Conservation (phyloP, 2,329 filamentous ascomycete species). For the Exophiala bonariae region DNA sequence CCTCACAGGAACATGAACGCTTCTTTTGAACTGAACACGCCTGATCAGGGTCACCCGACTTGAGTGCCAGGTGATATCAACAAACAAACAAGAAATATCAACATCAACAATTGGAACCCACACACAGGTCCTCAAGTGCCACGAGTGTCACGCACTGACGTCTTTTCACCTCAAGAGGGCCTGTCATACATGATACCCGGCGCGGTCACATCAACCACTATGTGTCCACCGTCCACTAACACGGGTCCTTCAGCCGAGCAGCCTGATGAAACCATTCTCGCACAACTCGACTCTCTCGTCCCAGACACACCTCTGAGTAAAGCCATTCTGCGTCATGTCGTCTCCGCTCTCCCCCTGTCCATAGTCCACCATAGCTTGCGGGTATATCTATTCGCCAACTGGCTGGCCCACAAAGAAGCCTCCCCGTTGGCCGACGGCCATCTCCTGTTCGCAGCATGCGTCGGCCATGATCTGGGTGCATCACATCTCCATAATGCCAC, state of each 20-base stretch:
- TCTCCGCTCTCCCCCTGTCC: conserved; percentile 22
- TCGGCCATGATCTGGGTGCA: conserved; percentile 39
- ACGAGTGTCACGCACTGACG: too few relatives aligned
- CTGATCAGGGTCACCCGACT: too few relatives aligned
- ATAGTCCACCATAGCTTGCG: conserved; percentile 32
- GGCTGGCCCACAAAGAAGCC: conserved; percentile 22
- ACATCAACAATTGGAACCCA: too few relatives aligned
- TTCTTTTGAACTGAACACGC: too few relatives aligned
- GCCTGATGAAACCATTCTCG: conserved; percentile 19
- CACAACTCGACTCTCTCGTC: conserved; percentile 6
- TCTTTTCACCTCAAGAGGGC: too few relatives aligned
- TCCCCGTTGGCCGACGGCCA: conserved; percentile 20
- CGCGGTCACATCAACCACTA: too few relatives aligned
- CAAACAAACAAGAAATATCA: too few relatives aligned
- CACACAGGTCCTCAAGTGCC: too few relatives aligned
- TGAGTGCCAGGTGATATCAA: too few relatives aligned
- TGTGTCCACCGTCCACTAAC: too few relatives aligned
- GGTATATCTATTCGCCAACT: conserved; percentile 28
- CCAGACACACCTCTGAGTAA: conserved; percentile 12
- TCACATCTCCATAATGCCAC: conserved; percentile 30
- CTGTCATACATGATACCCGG: neutral
- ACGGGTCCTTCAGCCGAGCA: conserved; percentile 1
- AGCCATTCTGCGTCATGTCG: conserved; percentile 22
- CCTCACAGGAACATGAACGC: too few relatives aligned
- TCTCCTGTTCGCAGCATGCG: conserved; percentile 32